A percentile compares a stretch with the other conserved stretches of the same genome.
phyloP scores from a whole-genome alignment of 2,329 filamentous ascomycete genomes.

The Apiospora aurea region DNA sequence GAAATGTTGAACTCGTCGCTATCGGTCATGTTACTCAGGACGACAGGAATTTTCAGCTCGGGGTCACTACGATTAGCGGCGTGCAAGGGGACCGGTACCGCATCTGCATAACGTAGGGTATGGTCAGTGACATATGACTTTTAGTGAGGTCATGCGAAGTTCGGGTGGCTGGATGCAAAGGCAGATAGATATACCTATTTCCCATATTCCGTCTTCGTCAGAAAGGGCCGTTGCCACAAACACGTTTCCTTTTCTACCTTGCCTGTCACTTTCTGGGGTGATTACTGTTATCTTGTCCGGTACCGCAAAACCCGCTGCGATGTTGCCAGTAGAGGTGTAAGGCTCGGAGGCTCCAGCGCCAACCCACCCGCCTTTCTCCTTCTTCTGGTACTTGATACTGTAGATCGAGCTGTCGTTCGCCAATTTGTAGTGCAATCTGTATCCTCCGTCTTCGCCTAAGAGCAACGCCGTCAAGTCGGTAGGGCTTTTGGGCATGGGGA shows the following conservation, averaged over 20 bases:
- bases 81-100: background rate
- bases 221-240: background rate
- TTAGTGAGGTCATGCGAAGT: background rate
- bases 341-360: background rate
- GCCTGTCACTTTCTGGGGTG: background rate
- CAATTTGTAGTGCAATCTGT: background rate
- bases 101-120: background rate
- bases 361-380: background rate
- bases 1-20: constrained; percentile 33
- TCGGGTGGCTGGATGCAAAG: background rate
- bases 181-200: background rate
- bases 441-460: constrained; percentile 34
- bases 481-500: constrained; percentile 32
- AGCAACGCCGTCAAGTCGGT: constrained; percentile 40
- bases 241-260: background rate
- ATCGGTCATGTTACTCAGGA: constrained; percentile 33
- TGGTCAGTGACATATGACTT: no score
- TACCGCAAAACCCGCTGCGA: background rate
- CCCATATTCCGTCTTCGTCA: background rate
- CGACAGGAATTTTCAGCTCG: background rate
- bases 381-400: background rate
- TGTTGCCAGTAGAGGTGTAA: background rate
- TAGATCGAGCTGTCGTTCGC: background rate
- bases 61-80: background rate
- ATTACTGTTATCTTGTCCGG: background rate